Conservation (phyloP, 768 basidiomycete genomes). For the Mycena albidolilacea region DNA sequence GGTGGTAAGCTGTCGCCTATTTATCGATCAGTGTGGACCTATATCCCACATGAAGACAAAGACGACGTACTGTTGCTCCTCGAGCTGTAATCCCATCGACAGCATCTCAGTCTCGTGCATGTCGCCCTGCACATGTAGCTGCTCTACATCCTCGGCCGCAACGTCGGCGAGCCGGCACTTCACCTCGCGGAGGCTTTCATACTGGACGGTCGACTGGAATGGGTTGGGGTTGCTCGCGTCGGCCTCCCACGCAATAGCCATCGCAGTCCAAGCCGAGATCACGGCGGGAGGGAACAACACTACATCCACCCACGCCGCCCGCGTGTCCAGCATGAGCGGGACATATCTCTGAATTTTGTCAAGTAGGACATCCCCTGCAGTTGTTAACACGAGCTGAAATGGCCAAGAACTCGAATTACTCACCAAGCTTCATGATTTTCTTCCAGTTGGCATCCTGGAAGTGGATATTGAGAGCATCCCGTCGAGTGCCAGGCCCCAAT, state of each 20-base stretch:
- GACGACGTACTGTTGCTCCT: slow-evolving; percentile 37
- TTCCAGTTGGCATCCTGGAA: slow-evolving; percentile 1
- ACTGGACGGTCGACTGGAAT: slow-evolving; percentile 11
- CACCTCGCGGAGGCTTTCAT: slow-evolving; percentile 30
- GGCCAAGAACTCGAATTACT: neutral
- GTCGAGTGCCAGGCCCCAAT: slow-evolving; percentile 45
- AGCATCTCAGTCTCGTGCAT: slow-evolving; percentile 39
- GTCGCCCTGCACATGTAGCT: slow-evolving; percentile 4
- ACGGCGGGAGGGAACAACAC: slow-evolving; percentile 36
- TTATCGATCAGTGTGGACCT: neutral
- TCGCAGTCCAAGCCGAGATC: neutral
- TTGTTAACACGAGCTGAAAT: neutral
- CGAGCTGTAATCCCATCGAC: slow-evolving; percentile 36
- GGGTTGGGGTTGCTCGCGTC: slow-evolving; percentile 34
- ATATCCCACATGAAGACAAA: too few species aligned
- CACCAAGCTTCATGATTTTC: neutral
- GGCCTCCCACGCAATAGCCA: slow-evolving; percentile 28
- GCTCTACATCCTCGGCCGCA: neutral
- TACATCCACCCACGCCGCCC: neutral
- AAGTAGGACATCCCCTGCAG: neutral
- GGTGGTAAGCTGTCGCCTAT: slow-evolving; percentile 9
- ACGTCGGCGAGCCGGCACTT: slow-evolving; percentile 33
- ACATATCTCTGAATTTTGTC: neutral
- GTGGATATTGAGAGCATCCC: slow-evolving; percentile 1
- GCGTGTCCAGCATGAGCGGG: slow-evolving; percentile 2